Conservation (phyloP, 73 alveolate species). For the Symbiodinium natans region DNA sequence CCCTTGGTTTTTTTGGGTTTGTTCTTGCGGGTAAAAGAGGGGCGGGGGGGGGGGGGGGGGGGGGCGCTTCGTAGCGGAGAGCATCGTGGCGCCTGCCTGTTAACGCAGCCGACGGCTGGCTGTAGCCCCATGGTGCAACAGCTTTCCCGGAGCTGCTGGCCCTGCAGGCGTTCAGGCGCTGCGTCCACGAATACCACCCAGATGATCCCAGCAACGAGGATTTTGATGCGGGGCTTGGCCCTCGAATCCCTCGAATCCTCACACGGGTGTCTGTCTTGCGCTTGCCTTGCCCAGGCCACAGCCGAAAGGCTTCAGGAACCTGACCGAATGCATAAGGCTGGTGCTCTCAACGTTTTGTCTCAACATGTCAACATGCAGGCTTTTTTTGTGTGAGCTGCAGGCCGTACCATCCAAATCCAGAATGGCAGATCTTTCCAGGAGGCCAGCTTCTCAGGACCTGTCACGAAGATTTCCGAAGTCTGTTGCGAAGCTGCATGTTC, state of each 20-base stretch:
- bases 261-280: no score
- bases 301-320: constrained; percentile 79
- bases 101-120: no score
- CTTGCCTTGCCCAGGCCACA: constrained; percentile 21
- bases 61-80: no score
- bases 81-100: no score
- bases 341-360: background rate
- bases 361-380: background rate
- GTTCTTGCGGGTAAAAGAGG: no score
- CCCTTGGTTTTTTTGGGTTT: no score
- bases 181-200: constrained; percentile 67
- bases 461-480: background rate
- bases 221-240: constrained; percentile 41
- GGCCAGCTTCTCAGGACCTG: background rate
- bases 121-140: no score
- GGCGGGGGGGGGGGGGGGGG: no score
- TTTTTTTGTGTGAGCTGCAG: background rate
- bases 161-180: constrained; percentile 61
- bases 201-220: constrained; percentile 25
- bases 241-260: background rate
- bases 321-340: constrained; percentile 67
- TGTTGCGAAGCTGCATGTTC: no score
- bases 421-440: constrained; percentile 84
- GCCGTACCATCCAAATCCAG: constrained; percentile 88
- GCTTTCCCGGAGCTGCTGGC: no score